Evolutionary conservation across 2,329 filamentous ascomycete genomes (phyloP).

Genomic region (Fusarium tjaetaba): DNA sequence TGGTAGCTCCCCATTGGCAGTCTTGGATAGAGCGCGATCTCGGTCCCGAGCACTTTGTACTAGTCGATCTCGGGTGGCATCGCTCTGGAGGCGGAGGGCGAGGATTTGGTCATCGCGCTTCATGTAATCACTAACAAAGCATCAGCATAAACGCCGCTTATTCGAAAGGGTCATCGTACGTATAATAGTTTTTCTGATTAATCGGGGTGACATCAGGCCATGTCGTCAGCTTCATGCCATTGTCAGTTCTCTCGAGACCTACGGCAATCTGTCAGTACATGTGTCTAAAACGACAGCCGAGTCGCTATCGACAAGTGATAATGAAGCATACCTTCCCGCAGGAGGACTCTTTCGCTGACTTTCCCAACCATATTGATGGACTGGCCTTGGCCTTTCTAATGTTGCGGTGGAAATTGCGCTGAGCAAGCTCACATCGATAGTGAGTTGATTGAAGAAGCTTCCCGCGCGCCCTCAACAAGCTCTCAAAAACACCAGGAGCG

Average conservation of each 20-base stretch:
- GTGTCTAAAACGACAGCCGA: constrained; percentile 22
- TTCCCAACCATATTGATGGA: constrained; percentile 66
- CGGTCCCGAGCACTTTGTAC: constrained; percentile 88
- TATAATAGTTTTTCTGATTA: constrained; percentile 99
- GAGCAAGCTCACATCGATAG: constrained; percentile 39
- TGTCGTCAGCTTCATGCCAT: constrained; percentile 94
- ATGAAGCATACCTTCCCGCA: constrained; percentile 63
- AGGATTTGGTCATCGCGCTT: constrained; percentile 98
- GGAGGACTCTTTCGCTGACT: constrained; percentile 72
- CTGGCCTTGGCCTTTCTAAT: constrained; percentile 17
- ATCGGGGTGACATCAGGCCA: constrained; percentile 95
- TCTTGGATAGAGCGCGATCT: constrained; percentile 84
- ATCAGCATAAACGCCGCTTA: constrained; percentile 24
- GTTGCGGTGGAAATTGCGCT: constrained; percentile 18
- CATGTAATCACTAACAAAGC: constrained; percentile 81
- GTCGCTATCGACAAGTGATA: constrained; percentile 12
- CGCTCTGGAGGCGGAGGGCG: constrained; percentile 85
- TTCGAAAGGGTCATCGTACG: constrained; percentile 60
- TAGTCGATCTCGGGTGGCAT: constrained; percentile 84
- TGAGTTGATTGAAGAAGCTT: constrained; percentile 25
- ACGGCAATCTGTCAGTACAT: constrained; percentile 39
- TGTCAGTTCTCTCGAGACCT: constrained; percentile 97
- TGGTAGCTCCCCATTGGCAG: constrained; percentile 72
- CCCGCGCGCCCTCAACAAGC: constrained; percentile 29
- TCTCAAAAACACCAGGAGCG: constrained; percentile 42